Conservation (phyloP, 2,329 filamentous ascomycete genomes). For the Verticillium klebahnii region DNA sequence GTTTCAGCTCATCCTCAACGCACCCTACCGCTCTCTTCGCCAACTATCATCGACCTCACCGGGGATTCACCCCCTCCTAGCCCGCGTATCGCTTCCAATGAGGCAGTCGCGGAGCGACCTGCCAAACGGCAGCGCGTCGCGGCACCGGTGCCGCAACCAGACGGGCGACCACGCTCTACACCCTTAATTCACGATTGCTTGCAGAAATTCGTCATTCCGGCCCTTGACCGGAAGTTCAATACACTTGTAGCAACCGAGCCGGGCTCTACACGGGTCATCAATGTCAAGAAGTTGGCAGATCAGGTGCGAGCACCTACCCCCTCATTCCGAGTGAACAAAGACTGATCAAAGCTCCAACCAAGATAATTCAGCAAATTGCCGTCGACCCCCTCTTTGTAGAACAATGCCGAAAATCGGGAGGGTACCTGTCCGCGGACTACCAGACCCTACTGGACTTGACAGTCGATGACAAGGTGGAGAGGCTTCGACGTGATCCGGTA, state of each 20-base stretch:
- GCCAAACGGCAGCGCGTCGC: constrained; percentile 25
- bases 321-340: not conserved
- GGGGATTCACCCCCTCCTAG: constrained; percentile 13
- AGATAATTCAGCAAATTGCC: constrained; percentile 5
- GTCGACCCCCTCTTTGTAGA: constrained; percentile 6
- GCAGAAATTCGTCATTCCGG: constrained; percentile 25
- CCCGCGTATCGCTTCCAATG: constrained; percentile 14
- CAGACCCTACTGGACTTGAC: not conserved
- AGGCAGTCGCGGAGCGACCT: constrained; percentile 8
- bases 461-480: not conserved
- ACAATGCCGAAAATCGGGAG: not conserved
- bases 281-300: not conserved
- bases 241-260: not conserved
- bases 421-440: not conserved
- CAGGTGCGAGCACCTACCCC: not conserved
- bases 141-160: not conserved
- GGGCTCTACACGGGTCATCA: not conserved
- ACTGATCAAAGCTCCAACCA: not conserved
- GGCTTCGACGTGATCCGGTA: not conserved
- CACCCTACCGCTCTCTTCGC: constrained; percentile 6
- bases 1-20: not conserved
- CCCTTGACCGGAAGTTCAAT: not conserved
- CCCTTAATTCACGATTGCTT: constrained; percentile 19
- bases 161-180: constrained; percentile 2
- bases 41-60: constrained; percentile 21